Conservation (phyloP, 345 rosid species). For the Citrus maxima region DNA sequence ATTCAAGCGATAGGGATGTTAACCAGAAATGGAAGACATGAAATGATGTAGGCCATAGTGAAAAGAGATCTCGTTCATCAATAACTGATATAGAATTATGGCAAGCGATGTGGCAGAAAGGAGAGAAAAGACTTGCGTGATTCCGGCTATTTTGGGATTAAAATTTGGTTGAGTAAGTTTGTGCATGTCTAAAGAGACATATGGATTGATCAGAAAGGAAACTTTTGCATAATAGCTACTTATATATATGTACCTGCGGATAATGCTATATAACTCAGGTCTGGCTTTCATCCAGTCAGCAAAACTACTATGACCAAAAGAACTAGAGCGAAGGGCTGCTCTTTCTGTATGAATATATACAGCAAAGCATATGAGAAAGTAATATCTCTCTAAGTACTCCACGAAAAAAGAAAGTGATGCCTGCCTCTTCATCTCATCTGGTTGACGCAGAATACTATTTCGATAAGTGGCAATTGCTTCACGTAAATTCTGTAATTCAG, state of each 20-base stretch:
- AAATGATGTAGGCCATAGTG: not conserved
- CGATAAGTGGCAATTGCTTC: slow-evolving; percentile 95
- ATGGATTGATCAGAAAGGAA: not conserved
- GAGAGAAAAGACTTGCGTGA: not conserved
- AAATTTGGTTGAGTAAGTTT: not conserved
- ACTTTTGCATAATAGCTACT: not conserved
- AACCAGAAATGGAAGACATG: not conserved
- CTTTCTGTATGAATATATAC: slow-evolving; percentile 96
- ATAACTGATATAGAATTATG: not conserved
- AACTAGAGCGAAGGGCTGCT: slow-evolving; percentile 71
- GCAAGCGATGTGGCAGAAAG: not conserved
- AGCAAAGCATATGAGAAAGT: slow-evolving; percentile 96
- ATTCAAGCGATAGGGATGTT: not conserved
- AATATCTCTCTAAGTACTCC: slow-evolving; percentile 98
- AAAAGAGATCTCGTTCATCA: not conserved
- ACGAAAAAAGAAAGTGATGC: slow-evolving; percentile 89
- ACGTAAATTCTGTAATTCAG: slow-evolving; percentile 76
- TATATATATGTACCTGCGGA: slow-evolving; percentile 63
- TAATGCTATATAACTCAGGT: slow-evolving; percentile 93
- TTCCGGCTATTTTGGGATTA: not conserved
- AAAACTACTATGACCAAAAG: slow-evolving; percentile 71
- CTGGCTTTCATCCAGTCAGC: slow-evolving; percentile 99
- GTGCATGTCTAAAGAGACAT: not conserved
- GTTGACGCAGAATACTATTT: slow-evolving; percentile 83
- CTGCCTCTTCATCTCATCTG: slow-evolving; percentile 98